Evolutionary conservation across 768 basidiomycete species (phyloP), one percentile per base, ranked within the genome.

Genomic region (Chalciporus pseudorubinellus): DNA sequence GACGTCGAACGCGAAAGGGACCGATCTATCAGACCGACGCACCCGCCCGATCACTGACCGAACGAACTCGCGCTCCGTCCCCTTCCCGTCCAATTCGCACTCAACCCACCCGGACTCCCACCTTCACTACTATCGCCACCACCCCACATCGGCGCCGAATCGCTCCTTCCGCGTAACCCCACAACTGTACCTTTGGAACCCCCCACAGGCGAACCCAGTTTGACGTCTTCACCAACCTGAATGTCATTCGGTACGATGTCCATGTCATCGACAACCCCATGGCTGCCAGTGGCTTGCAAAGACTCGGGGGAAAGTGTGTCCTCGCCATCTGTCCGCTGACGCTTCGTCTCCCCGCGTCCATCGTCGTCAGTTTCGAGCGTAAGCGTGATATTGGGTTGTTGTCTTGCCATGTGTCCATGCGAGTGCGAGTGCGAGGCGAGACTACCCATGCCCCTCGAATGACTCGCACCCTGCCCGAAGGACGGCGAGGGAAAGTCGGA

Each of bases 381-480:
- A 20, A 72, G 63, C 26, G 40, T 63, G 38, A 57, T 74, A 46
- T 56, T 71, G n/a, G 53, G 70, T 36, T 36, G 34, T 36, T 60
- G 65, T 55, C 42, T 59, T 50, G 29, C 59, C 19, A 40, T 24
- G 13, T 55, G 58, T 50, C 68, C 66, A 66, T 3, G 60, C 39
- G 22, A 28, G n/a, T 29, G 42, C 10, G 42, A 43, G 51, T 24
- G 70, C 1, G 45, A 46, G 16, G 1, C 53, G n/a, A 58, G 53
- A 29, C 53, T 70, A 59, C 65, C 69, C 16, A 57, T 26, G 40
- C 62, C 67, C 31, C 72, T 69, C 2, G 64, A 39, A 12, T 62
- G 60, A 1, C 45, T 45, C 19, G 46, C 24, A 21, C 42, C 50
- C 33, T 50, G 59, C 5, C 16, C 48, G n/a, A 61, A 53, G 26